phyloP scores from a whole-genome alignment of 805 yeast species.

The Metschnikowia sp. region DNA sequence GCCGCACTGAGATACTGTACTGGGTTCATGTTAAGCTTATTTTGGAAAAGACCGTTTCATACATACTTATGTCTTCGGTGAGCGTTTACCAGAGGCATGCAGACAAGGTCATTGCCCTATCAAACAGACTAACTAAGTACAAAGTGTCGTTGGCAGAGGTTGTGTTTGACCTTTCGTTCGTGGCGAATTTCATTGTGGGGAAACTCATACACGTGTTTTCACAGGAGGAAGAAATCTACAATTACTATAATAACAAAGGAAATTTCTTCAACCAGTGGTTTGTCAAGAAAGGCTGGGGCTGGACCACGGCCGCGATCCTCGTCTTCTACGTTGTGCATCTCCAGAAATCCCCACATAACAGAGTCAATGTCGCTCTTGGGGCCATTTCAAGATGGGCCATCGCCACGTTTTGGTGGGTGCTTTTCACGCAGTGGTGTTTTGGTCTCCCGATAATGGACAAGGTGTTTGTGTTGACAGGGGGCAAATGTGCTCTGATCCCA shows the following conservation, averaged over 20 bases:
- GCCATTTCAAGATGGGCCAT: constrained; percentile 43
- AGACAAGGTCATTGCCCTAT: background rate
- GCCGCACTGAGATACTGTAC: too few species aligned
- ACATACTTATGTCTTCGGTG: background rate
- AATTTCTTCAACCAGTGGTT: constrained; percentile 69
- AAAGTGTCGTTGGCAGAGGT: constrained; percentile 24
- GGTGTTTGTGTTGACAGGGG: constrained; percentile 78
- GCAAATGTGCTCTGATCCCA: constrained; percentile 51
- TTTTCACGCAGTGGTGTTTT: constrained; percentile 84
- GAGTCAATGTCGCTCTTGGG: constrained; percentile 2
- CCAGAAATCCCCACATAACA: background rate
- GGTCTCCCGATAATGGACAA: constrained; percentile 89
- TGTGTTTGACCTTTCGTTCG: constrained; percentile 30
- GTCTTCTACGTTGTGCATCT: constrained; percentile 24
- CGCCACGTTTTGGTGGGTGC: constrained; percentile 76
- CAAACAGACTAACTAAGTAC: background rate
- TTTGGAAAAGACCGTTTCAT: too few species aligned
- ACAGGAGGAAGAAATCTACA: constrained; percentile 44
- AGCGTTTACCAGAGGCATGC: constrained; percentile 6
- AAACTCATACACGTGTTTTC: constrained; percentile 46
- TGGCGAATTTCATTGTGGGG: constrained; percentile 46
- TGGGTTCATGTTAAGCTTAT: too few species aligned
- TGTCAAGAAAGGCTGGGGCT: constrained; percentile 90
- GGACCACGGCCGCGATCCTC: constrained; percentile 54
- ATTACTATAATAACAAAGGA: constrained; percentile 56